Conservation (phyloP, 345 rosid species). For the Pelargonium nanum region DNA sequence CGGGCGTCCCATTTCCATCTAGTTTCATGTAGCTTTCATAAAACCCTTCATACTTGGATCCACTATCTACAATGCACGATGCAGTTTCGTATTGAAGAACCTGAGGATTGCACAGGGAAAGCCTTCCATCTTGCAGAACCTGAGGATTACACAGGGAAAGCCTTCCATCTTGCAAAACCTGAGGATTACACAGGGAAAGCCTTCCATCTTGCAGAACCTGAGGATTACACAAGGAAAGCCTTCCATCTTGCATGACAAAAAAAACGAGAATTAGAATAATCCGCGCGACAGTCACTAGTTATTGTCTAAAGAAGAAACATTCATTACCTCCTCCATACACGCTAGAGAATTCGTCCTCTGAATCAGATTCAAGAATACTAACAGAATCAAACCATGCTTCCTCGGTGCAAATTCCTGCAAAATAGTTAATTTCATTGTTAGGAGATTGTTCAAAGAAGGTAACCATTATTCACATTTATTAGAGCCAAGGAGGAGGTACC, state of each 20-base stretch:
- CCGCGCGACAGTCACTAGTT: background rate
- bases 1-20: slow-evolving; percentile 23
- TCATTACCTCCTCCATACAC: slow-evolving; percentile 21
- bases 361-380: slow-evolving; percentile 68
- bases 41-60: slow-evolving; percentile 42
- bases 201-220: too few species aligned
- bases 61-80: slow-evolving; percentile 32
- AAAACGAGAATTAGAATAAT: background rate
- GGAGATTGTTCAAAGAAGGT: background rate
- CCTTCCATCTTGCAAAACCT: too few species aligned
- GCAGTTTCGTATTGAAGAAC: slow-evolving; percentile 43
- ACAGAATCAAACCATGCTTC: slow-evolving; percentile 75
- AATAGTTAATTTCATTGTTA: slow-evolving; percentile 2
- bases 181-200: background rate
- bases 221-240: background rate
- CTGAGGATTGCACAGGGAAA: too few species aligned
- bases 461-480: background rate
- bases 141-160: slow-evolving; percentile 33
- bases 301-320: background rate
- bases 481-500: slow-evolving; percentile 23
- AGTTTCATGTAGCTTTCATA: slow-evolving; percentile 49
- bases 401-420: slow-evolving; percentile 53
- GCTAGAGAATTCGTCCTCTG: slow-evolving; percentile 60
- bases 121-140: slow-evolving; percentile 41
- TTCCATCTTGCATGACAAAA: background rate